A percentile compares a stretch with the other conserved stretches of the same genome.
Evolutionary conservation across 1,139 yeast species (phyloP).

Genomic region (Yamadazyma diospyri): DNA sequence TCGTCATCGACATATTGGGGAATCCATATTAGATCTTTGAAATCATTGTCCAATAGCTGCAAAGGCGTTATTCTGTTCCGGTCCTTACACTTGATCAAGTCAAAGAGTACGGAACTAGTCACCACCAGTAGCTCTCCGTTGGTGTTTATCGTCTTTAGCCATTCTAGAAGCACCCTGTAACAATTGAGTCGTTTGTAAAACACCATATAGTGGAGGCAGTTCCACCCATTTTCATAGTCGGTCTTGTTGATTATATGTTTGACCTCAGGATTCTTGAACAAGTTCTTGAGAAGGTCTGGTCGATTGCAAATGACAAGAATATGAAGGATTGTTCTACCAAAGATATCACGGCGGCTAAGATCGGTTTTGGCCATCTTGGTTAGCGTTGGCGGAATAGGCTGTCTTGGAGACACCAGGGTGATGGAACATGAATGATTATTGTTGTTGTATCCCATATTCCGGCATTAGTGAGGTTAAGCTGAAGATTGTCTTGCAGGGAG

Average conservation of each 20-base stretch:
- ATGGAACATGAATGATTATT: too few relatives aligned
- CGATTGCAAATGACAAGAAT: constrained; percentile 52
- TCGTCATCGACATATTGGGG: constrained; percentile 43
- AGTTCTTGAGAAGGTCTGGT: constrained; percentile 39
- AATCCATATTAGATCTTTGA: constrained; percentile 37
- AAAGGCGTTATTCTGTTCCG: constrained; percentile 64
- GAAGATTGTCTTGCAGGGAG: neutral
- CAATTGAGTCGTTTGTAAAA: constrained; percentile 57
- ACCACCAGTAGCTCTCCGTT: constrained; percentile 15
- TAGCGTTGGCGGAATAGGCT: constrained; percentile 14
- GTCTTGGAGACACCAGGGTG: constrained; percentile 5
- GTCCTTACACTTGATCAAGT: constrained; percentile 57
- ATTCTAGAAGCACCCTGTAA: constrained; percentile 48
- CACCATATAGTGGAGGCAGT: constrained; percentile 69
- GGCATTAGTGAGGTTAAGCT: constrained; percentile 1
- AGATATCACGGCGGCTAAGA: constrained; percentile 56
- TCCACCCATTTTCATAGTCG: constrained; percentile 84
- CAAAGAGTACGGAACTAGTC: constrained; percentile 24
- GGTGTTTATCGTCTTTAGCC: constrained; percentile 16
- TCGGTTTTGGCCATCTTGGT: constrained; percentile 38
- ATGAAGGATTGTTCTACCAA: constrained; percentile 72
- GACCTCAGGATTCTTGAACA: constrained; percentile 46
- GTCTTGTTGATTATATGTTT: constrained; percentile 34
- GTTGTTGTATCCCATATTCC: constrained; percentile 1
- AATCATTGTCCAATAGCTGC: constrained; percentile 49